Evolutionary conservation across 2,329 filamentous ascomycete genomes (phyloP), one percentile per base, ranked within the genome.

Genomic region (Basipetospora sp.): DNA sequence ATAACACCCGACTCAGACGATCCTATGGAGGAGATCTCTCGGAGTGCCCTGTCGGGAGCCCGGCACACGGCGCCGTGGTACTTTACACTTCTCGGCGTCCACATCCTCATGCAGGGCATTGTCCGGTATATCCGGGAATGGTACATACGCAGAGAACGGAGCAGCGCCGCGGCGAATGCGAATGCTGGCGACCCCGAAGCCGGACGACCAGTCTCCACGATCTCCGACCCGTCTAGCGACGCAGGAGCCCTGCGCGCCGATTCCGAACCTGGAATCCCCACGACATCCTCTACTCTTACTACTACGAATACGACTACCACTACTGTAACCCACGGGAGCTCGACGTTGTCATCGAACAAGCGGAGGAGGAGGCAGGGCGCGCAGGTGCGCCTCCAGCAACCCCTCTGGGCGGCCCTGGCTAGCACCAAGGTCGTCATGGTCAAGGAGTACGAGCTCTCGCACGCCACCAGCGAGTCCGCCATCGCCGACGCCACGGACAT

Each of bases 351-450:
- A 63, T 75, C 53, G 62, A 74, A 70, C 45, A 92, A 90, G 60
- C 90, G 85, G 63, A 80, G 83, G 62, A 76, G 81, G 60, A 88
- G 90, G 62, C 85, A 93, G 60, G 88, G 83, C 53, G 86, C 85
- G 41, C 83, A 90, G 57, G 85, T 93, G 47, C 72, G 87, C 56
- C 83, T 85, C 55, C 78, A 85, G 53, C 87, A 94, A 60, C 87
- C 87, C 34, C 73, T 94, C 46, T 94, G 87, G 87, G 85, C 87
- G 45, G 87, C 87, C 34, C 72, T 94, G 48, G 87, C 87, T 36
- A 94, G 85, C 61, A 94, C 87, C 53, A 94, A 94, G 67, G 87
- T 94, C 54, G 88, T 90, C 49, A 85, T 94, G 60, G 78, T 92
- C 53, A 90, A 93, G 62, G 87, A 86, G 58, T 83, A 84, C 49